Evolutionary conservation across 2,329 filamentous ascomycete genomes (phyloP).

Genomic region (Pseudogymnoascus sp.): DNA sequence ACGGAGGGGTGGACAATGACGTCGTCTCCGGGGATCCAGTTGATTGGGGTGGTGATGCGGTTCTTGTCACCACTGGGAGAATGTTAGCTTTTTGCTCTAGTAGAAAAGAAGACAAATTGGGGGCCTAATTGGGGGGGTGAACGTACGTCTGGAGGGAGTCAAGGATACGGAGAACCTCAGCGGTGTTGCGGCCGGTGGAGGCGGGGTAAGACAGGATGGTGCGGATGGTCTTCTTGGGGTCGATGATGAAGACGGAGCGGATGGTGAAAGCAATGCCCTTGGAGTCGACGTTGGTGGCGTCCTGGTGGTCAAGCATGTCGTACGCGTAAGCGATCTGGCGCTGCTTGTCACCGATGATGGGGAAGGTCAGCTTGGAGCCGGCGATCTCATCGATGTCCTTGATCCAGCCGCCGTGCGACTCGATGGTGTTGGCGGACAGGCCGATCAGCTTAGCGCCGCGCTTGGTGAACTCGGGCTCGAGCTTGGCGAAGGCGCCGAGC

Average conservation of each 20-base stretch:
- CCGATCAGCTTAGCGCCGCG: constrained; percentile 87
- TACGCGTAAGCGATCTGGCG: constrained; percentile 68
- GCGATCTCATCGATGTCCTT: constrained; percentile 77
- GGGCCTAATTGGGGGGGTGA: neutral
- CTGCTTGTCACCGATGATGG: constrained; percentile 75
- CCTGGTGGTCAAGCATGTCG: constrained; percentile 79
- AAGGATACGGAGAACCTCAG: constrained; percentile 69
- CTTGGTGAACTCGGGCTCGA: constrained; percentile 80
- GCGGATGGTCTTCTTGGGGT: constrained; percentile 87
- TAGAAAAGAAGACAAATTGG: neutral
- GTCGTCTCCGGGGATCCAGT: constrained; percentile 83
- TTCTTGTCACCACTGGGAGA: constrained; percentile 63
- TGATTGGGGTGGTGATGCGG: constrained; percentile 79
- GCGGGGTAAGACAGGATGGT: constrained; percentile 90
- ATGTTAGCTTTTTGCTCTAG: neutral
- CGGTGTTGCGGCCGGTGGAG: constrained; percentile 75
- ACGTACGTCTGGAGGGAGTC: constrained; percentile 33
- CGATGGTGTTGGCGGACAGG: constrained; percentile 76
- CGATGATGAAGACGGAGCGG: constrained; percentile 89
- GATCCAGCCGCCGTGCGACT: constrained; percentile 82
- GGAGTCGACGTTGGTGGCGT: constrained; percentile 69
- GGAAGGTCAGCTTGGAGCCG: constrained; percentile 61
- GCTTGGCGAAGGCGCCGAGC: constrained; percentile 84
- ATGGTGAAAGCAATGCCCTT: constrained; percentile 90
- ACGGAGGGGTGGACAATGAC: constrained; percentile 84